These are phyloP conservation scores for Sequoiadendron giganteum DNA, from an alignment of 75 land plant genomes.

Conservation along the genomic window DNA sequence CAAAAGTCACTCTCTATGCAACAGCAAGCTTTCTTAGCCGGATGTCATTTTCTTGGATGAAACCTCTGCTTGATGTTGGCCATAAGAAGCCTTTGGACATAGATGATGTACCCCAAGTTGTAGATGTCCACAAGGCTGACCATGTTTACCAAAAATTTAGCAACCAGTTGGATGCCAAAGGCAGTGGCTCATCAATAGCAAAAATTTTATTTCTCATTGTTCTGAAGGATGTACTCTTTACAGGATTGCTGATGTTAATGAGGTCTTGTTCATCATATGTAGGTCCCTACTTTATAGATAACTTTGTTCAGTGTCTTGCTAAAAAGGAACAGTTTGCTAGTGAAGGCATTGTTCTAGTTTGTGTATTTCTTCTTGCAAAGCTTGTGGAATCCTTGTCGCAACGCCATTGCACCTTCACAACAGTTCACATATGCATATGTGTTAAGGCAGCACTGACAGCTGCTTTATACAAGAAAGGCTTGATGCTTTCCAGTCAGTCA, in stretches of 20 bases:
- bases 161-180: conserved; percentile 23
- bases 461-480: conserved; percentile 24
- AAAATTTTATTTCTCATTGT: conserved; percentile 28
- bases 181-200: conserved; percentile 25
- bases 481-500: conserved; percentile 24
- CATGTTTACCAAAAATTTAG: conserved; percentile 20
- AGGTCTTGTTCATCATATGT: conserved; percentile 21
- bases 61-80: too few relatives aligned
- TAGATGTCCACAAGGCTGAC: conserved; percentile 30
- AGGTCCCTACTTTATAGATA: conserved; percentile 19
- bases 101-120: conserved; percentile 19
- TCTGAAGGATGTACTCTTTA: conserved; percentile 8
- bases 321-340: too few relatives aligned
- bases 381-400: conserved; percentile 20
- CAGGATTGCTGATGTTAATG: conserved; percentile 4
- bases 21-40: too few relatives aligned
- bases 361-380: conserved; percentile 24
- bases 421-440: conserved; percentile 24
- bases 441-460: conserved; percentile 1
- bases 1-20: too few relatives aligned
- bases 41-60: too few relatives aligned
- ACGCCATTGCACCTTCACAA: conserved; percentile 24
- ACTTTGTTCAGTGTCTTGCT: too few relatives aligned
- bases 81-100: too few relatives aligned
- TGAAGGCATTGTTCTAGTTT: conserved; percentile 4